Evolutionary conservation across 177 flowering plant species (phyloP), one percentile per base, ranked within the genome.

Genomic region (Telopea speciosissima): DNA sequence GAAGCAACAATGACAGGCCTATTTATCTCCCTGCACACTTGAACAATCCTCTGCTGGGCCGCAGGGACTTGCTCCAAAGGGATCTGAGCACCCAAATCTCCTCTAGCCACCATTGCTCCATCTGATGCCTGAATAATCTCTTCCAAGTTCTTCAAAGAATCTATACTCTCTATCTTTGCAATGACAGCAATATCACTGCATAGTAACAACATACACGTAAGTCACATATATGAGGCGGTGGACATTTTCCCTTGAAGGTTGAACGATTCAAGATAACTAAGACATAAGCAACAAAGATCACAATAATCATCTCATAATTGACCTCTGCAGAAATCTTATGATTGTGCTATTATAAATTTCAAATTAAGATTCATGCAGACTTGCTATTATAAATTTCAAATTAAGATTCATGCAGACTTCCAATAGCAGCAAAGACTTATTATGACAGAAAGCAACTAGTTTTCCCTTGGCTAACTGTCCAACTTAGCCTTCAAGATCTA

Each of bases 21-120:
- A 77, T 95, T 91, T 72, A 95, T 75, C 76, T 90, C 82, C 84
- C 97, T 87, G 83, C 99, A 93, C 2, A 83, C 24, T 71, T 84
- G 84, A 72, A 93, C 94, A 63, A 90, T 87, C 80, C 63, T 87
- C 70, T 93, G 94, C 77, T 95, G 99, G 52, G 85, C 92, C 13
- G 90, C 82, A 28, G 99, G 99, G 62, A 95, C 97, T 78, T 95
- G 93, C 76, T 95, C 99, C 76, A 95, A 70, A 72, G 99, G 99
- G 69, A 95, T 92, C 80, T 95, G 97, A 63, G 97, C 99, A 74
- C 99, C 99, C 31, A 92, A 79, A 74, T 95, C 99, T 33, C 99
- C 99, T 83, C 99, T 84, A 42, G 99, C 99, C 21, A 95, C 97
- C 99, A 95, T 92, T 58, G 95, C 93, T 79, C 97, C 97, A 81